These are phyloP conservation scores for Candida broadrunensis DNA, from an alignment of 805 yeast species.

Conservation along the genomic window DNA sequence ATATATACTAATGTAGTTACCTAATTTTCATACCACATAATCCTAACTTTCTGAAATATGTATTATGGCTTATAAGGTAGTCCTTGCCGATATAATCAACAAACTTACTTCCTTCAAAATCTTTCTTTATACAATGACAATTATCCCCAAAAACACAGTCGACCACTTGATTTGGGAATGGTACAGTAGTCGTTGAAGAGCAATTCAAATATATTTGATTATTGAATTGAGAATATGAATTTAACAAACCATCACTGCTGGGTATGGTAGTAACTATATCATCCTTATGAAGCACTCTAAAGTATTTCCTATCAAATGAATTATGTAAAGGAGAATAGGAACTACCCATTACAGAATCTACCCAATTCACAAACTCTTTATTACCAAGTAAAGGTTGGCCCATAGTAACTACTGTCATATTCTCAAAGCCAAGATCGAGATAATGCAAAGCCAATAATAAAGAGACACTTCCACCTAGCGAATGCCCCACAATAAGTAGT, in stretches of 20 bases:
- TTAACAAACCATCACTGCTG: slow-evolving; percentile 12
- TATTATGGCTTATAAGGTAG: slow-evolving; percentile 31
- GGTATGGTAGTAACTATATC: slow-evolving; percentile 30
- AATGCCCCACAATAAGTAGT: slow-evolving; percentile 25
- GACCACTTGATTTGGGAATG: slow-evolving; percentile 25
- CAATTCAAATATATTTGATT: slow-evolving; percentile 37
- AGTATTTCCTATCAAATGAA: slow-evolving; percentile 16
- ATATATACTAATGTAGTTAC: neutral
- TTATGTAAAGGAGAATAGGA: slow-evolving; percentile 14
- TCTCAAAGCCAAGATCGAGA: slow-evolving; percentile 30
- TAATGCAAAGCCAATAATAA: slow-evolving; percentile 34
- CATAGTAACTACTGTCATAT: slow-evolving; percentile 34
- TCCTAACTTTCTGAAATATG: slow-evolving; percentile 37
- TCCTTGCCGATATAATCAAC: slow-evolving; percentile 10
- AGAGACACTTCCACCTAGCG: slow-evolving; percentile 43
- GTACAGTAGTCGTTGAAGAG: slow-evolving; percentile 21
- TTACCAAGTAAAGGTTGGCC: slow-evolving; percentile 47
- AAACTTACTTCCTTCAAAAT: slow-evolving; percentile 12
- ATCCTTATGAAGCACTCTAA: slow-evolving; percentile 22
- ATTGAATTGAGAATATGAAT: slow-evolving; percentile 29
- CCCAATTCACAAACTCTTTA: slow-evolving; percentile 32
- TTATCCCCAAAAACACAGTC: slow-evolving; percentile 30
- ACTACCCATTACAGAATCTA: slow-evolving; percentile 32
- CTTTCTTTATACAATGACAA: slow-evolving; percentile 26
- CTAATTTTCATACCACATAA: slow-evolving; percentile 20